phyloP scores from a whole-genome alignment of 2,329 filamentous ascomycete genomes.

The Dichotomopilus funicola region DNA sequence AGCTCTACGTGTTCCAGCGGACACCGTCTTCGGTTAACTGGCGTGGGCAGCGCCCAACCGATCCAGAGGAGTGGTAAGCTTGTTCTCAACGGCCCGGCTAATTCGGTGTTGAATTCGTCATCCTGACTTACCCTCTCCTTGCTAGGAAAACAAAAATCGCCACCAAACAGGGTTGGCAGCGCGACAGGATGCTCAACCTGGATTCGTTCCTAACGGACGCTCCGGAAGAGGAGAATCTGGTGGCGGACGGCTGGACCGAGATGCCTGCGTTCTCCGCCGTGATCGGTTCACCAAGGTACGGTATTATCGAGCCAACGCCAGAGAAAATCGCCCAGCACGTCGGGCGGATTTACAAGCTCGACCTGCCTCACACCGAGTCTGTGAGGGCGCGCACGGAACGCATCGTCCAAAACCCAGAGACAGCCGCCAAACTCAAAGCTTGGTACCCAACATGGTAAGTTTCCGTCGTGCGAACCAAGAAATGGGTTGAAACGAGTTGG shows the following conservation, averaged over 20 bases:
- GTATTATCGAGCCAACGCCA: conserved; percentile 28
- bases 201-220: conserved; percentile 31
- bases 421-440: conserved; percentile 47
- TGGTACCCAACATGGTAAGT: conserved; percentile 50
- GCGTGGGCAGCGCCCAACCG: conserved; percentile 35
- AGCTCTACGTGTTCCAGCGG: conserved; percentile 51
- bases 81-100: neutral
- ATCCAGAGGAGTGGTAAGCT: conserved; percentile 34
- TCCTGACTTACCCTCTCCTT: neutral
- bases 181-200: conserved; percentile 40
- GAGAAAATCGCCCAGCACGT: conserved; percentile 34
- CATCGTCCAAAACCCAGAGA: conserved; percentile 46
- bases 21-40: conserved; percentile 41
- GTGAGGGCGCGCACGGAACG: conserved; percentile 42
- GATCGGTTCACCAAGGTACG: conserved; percentile 27
- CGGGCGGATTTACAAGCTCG: conserved; percentile 33
- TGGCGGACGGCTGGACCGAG: conserved; percentile 44
- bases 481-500: neutral
- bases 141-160: conserved; percentile 21
- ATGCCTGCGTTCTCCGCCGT: conserved; percentile 35
- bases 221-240: conserved; percentile 35
- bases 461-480: neutral
- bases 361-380: conserved; percentile 36
- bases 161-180: conserved; percentile 41
- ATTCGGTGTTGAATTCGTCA: neutral